phyloP scores from a whole-genome alignment of 768 basidiomycete genomes.

The Phlebiopsis gigantea region DNA sequence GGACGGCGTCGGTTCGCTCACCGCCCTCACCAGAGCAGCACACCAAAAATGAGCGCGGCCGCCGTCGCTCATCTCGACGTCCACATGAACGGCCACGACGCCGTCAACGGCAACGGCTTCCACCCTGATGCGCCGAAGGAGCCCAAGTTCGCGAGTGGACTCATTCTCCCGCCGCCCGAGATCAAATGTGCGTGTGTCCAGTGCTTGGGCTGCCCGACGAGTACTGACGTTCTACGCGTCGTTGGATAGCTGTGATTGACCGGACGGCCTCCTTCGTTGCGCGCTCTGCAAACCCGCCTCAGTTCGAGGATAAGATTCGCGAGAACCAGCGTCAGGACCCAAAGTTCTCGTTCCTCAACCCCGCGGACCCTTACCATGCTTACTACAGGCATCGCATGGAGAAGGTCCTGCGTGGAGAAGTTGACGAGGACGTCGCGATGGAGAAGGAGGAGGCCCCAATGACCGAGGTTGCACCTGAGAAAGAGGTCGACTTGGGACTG shows the following conservation, averaged over 20 bases:
- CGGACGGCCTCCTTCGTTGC: conserved; percentile 90
- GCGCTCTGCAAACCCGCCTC: conserved; percentile 86
- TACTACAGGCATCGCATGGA: conserved; percentile 95
- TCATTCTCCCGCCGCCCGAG: conserved; percentile 94
- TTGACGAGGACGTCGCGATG: conserved; percentile 51
- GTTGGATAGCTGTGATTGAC: conserved; percentile 89
- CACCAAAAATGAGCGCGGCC: conserved; percentile 13
- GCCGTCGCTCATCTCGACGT: conserved; percentile 9
- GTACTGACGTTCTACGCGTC: neutral
- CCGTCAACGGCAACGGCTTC: conserved; percentile 38
- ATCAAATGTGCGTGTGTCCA: conserved; percentile 68
- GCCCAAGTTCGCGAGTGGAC: conserved; percentile 63
- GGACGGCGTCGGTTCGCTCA: neutral
- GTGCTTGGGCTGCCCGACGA: neutral
- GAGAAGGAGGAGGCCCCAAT: conserved; percentile 39
- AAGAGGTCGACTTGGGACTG: conserved; percentile 53
- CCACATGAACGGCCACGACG: conserved; percentile 26
- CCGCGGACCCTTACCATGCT: conserved; percentile 95
- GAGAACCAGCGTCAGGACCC: conserved; percentile 95
- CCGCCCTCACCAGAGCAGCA: neutral
- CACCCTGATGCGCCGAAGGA: conserved; percentile 37
- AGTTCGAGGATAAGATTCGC: conserved; percentile 95
- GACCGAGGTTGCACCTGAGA: conserved; percentile 32
- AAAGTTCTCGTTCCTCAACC: conserved; percentile 98
- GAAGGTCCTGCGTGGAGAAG: conserved; percentile 70